These are phyloP conservation scores for Trypanosomatidae sp. DNA, from an alignment of 208 protist species.

Conservation along the genomic window DNA sequence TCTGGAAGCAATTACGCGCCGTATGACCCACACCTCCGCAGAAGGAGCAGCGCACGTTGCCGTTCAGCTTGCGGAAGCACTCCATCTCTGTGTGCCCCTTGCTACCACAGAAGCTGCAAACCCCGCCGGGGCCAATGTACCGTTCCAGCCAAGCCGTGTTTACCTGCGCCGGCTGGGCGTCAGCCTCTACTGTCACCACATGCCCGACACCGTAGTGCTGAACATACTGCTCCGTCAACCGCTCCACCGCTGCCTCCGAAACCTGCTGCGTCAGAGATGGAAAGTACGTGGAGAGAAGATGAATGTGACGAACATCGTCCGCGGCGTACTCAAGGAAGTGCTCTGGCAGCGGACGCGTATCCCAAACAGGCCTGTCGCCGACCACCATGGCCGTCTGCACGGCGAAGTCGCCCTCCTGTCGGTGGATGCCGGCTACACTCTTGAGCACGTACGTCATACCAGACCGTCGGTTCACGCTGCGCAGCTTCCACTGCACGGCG, in stretches of 20 bases:
- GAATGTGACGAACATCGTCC: constrained; percentile 87
- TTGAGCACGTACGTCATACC: constrained; percentile 87
- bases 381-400: constrained; percentile 87
- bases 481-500: constrained; percentile 81
- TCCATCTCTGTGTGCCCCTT: constrained; percentile 83
- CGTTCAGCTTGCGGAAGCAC: constrained; percentile 82
- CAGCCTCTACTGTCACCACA: constrained; percentile 66
- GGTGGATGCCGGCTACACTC: constrained; percentile 57
- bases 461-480: constrained; percentile 78
- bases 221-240: constrained; percentile 77
- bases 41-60: constrained; percentile 35
- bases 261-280: constrained; percentile 20
- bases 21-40: constrained; percentile 84
- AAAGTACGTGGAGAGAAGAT: constrained; percentile 51
- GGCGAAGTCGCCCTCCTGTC: constrained; percentile 70
- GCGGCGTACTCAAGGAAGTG: constrained; percentile 92
- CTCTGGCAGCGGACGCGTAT: constrained; percentile 80
- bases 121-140: constrained; percentile 78
- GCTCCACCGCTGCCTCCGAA: constrained; percentile 43
- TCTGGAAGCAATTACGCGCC: constrained; percentile 67
- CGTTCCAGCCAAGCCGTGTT: constrained; percentile 70
- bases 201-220: constrained; percentile 65
- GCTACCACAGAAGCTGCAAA: constrained; percentile 74
- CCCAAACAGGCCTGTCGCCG: constrained; percentile 85
- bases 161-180: constrained; percentile 71